A percentile compares a stretch with the other conserved stretches of the same genome.
Conservation (phyloP, 164 flowering plant species). For the Vitis vinifera region DNA sequence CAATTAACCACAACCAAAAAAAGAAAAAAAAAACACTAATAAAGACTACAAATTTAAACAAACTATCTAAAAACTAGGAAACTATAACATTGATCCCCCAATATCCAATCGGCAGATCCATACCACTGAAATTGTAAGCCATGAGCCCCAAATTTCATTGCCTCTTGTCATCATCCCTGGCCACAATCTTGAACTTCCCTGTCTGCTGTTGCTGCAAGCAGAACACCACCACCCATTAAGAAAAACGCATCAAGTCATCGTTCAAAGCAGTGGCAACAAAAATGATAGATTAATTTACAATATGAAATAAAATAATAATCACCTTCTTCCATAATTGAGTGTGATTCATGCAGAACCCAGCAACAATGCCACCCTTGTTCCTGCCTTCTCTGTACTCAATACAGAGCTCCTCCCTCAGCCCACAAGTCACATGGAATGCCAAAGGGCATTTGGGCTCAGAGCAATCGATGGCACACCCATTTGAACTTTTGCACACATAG, state of each 20-base stretch:
- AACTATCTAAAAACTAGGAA: too few relatives aligned
- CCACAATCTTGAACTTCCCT: slow-evolving; percentile 91
- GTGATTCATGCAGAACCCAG: slow-evolving; percentile 78
- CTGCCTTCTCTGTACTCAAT: slow-evolving; percentile 74
- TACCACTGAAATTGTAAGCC: neutral
- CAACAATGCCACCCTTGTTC: slow-evolving; percentile 53
- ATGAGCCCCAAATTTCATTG: neutral
- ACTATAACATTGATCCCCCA: too few relatives aligned
- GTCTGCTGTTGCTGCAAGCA: slow-evolving; percentile 78
- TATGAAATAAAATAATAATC: neutral
- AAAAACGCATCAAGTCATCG: neutral
- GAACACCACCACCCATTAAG: neutral
- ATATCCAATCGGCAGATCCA: neutral
- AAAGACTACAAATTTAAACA: too few relatives aligned
- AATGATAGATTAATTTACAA: neutral
- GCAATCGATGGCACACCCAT: slow-evolving; percentile 76
- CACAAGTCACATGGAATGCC: slow-evolving; percentile 84
- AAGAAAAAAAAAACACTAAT: too few relatives aligned
- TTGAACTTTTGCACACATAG: slow-evolving; percentile 48
- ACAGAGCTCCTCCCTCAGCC: slow-evolving; percentile 71
- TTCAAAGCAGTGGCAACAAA: neutral
- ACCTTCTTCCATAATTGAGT: slow-evolving; percentile 85
- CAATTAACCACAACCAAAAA: too few relatives aligned
- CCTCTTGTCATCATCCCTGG: slow-evolving; percentile 45
- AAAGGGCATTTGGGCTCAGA: slow-evolving; percentile 76